Evolutionary conservation across 2,329 filamentous ascomycete species (phyloP).

Genomic region (Monilinia vaccinii-corymbosi): DNA sequence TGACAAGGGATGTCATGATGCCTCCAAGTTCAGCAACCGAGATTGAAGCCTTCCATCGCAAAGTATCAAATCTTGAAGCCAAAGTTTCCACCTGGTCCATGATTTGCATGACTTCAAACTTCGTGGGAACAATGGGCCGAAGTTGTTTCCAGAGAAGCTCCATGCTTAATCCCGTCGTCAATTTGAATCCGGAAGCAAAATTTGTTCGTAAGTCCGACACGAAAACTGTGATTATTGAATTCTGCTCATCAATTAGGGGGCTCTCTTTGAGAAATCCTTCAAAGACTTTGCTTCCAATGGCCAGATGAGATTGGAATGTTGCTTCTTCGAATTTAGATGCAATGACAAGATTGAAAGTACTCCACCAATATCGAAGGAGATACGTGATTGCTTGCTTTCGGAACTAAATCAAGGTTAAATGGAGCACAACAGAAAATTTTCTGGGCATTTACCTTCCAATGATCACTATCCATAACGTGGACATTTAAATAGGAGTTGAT

Average conservation of each 20-base stretch:
- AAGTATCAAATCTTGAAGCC: slow-evolving; percentile 48
- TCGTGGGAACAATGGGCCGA: slow-evolving; percentile 50
- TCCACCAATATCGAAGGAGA: slow-evolving; percentile 45
- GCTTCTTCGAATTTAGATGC: slow-evolving; percentile 48
- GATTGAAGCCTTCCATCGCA: slow-evolving; percentile 49
- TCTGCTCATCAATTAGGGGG: not conserved
- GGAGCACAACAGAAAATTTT: not conserved
- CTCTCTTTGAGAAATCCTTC: not conserved
- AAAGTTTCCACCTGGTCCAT: slow-evolving; percentile 45
- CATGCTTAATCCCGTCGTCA: slow-evolving; percentile 72
- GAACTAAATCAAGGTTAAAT: slow-evolving; percentile 14
- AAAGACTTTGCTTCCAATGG: slow-evolving; percentile 29
- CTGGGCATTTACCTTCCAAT: slow-evolving; percentile 24
- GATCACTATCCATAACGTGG: slow-evolving; percentile 22
- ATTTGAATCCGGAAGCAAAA: slow-evolving; percentile 62
- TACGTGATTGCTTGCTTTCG: slow-evolving; percentile 33
- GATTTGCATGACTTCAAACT: slow-evolving; percentile 37
- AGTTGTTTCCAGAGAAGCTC: slow-evolving; percentile 67
- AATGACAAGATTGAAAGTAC: slow-evolving; percentile 41
- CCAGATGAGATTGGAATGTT: slow-evolving; percentile 53
- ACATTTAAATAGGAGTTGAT: slow-evolving; percentile 37
- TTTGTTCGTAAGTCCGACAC: slow-evolving; percentile 39
- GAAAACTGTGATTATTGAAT: slow-evolving; percentile 13
- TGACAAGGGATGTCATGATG: slow-evolving; percentile 45
- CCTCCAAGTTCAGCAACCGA: slow-evolving; percentile 43